phyloP scores from a whole-genome alignment of 495 filamentous ascomycete species.

The Cairneyella variabilis region DNA sequence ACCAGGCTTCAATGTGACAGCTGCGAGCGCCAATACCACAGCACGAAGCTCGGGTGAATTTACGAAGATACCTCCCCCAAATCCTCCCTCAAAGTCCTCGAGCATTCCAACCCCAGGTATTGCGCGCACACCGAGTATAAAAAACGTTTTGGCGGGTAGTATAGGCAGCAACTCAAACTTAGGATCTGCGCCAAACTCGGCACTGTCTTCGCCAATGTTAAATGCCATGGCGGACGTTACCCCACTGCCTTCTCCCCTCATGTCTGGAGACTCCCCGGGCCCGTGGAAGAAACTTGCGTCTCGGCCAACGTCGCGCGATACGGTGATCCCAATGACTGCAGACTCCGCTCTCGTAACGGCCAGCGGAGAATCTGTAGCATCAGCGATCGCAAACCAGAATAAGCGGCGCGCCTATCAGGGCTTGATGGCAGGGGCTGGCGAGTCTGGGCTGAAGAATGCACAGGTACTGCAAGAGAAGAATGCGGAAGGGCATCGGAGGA shows the following conservation, averaged over 20 bases:
- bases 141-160: conserved; percentile 40
- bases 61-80: conserved; percentile 32
- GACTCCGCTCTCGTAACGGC: conserved; percentile 41
- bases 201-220: conserved; percentile 65
- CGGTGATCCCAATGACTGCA: conserved; percentile 35
- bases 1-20: conserved; percentile 24
- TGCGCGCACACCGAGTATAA: conserved; percentile 48
- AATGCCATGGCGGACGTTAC: conserved; percentile 87
- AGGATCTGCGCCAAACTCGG: conserved; percentile 47
- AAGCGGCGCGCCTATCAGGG: conserved; percentile 50
- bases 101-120: conserved; percentile 36
- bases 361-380: conserved; percentile 47
- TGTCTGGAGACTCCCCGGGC: conserved; percentile 66
- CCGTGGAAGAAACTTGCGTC: conserved; percentile 56
- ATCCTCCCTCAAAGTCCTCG: conserved; percentile 10
- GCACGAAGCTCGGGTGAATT: conserved; percentile 30
- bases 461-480: conserved; percentile 35
- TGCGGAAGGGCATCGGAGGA: conserved; percentile 46
- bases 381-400: conserved; percentile 41
- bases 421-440: conserved; percentile 25
- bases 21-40: conserved; percentile 13
- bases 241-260: conserved; percentile 84
- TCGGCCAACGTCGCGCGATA: conserved; percentile 36
- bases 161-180: conserved; percentile 46
- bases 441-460: conserved; percentile 16